Evolutionary conservation across 805 yeast species (phyloP), one percentile per base, ranked within the genome.

Genomic region (Candida awuae): DNA sequence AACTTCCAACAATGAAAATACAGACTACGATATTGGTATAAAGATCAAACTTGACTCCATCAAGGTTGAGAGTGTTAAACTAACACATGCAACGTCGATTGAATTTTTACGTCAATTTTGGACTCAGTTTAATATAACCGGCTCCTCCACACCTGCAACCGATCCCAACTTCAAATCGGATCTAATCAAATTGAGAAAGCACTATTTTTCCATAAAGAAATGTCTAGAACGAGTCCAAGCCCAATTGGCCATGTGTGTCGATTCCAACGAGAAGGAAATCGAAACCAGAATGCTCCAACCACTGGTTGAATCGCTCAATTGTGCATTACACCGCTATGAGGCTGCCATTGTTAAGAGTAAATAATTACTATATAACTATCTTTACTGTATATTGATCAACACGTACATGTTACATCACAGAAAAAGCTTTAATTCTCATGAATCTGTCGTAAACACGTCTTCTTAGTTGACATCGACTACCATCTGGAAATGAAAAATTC

Each of bases 101-200:
- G 94, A 83, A 55, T 84, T 83, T 53, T 58, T 84, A 29, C 72
- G 76, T 41, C 94, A 83, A 55, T 84, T 82, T 55, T 84, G 88
- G 82, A 54, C 69, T 1, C 79, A 76, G 53, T 73, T 73, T 49
- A 71, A 70, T 42, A 53, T 55, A 5, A 52, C 59, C 28, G 48
- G 58, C n/a, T 40, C 42, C 13, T 50, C 61, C 1, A 49, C 61
- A 1, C 51, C 55, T 4, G 42, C 54, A 7, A 50, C 57, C 4
- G 59, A 53, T 38, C 52, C 56, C 4, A 56, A 58, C 36, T 59
- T 58, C 39, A 58, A 58, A 41, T 34, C 41, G 4, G 60, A 60
- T 36, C 48, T 59, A 35, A 39, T 56, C 8, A 56, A 52, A 29
- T 33, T 77, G 23, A 65, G 68, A 37, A 70, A 66, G 35, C 59